These are phyloP conservation scores for Noccaea bulbosa DNA, from an alignment of 345 rosid species.

Conservation along the genomic window DNA sequence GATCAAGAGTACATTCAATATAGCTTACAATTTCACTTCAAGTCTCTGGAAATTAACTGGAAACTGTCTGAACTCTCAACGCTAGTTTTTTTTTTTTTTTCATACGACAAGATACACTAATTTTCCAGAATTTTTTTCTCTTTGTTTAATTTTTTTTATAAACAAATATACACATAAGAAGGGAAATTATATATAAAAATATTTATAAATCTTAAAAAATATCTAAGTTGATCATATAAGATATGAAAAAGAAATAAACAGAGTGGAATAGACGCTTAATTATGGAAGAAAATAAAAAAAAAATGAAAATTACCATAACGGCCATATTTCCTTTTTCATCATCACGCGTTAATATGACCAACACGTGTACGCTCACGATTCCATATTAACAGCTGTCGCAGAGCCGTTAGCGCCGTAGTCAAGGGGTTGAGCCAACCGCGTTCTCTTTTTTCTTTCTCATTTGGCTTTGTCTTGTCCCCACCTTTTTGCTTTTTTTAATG, in stretches of 20 bases:
- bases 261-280: conserved; percentile 12
- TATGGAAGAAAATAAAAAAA: background rate
- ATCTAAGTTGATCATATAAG: background rate
- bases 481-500: conserved; percentile 1
- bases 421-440: conserved; percentile 37
- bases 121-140: background rate
- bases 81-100: no score
- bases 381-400: conserved; percentile 17
- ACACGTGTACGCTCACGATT: conserved; percentile 37
- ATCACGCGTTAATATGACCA: conserved; percentile 19
- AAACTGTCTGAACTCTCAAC: background rate
- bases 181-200: background rate
- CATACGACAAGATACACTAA: no score
- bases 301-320: conserved; percentile 24
- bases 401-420: conserved; percentile 50
- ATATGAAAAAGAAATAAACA: background rate
- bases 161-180: background rate
- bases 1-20: background rate
- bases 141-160: no score
- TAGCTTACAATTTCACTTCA: background rate
- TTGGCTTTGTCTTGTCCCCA: conserved; percentile 28
- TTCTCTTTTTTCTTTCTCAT: conserved; percentile 17
- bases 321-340: conserved; percentile 22
- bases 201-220: background rate
- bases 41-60: background rate